These are phyloP conservation scores for Xylaria longipes DNA, from an alignment of 495 filamentous ascomycete species.

Conservation along the genomic window DNA sequence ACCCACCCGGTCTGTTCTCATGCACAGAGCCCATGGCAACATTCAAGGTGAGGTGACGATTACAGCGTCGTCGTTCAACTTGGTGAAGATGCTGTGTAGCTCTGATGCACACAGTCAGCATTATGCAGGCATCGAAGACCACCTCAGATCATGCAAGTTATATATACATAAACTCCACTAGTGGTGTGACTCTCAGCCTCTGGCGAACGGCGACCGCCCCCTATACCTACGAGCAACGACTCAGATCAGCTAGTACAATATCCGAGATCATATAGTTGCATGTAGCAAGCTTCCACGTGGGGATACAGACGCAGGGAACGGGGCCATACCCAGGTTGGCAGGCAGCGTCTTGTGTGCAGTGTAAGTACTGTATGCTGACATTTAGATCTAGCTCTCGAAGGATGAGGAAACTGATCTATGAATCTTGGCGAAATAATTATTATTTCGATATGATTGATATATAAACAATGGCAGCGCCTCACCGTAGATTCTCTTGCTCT, in stretches of 20 bases:
- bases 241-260: neutral
- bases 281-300: conserved; percentile 10
- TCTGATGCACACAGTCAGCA: neutral
- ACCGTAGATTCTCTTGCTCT: neutral
- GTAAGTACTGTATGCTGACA: neutral
- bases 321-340: neutral
- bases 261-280: neutral
- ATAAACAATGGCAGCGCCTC: conserved; percentile 9
- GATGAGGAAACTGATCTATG: neutral
- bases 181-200: conserved; percentile 6
- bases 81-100: neutral
- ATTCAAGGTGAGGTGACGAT: neutral
- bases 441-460: neutral
- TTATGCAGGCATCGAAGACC: neutral
- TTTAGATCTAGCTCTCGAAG: neutral
- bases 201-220: neutral
- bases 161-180: neutral
- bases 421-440: neutral
- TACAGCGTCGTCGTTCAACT: neutral
- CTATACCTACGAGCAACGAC: neutral
- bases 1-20: neutral
- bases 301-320: neutral
- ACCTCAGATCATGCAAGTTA: neutral
- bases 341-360: neutral
- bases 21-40: neutral